Conservation (phyloP, 495 filamentous ascomycete genomes). For the Poronia punctata region DNA sequence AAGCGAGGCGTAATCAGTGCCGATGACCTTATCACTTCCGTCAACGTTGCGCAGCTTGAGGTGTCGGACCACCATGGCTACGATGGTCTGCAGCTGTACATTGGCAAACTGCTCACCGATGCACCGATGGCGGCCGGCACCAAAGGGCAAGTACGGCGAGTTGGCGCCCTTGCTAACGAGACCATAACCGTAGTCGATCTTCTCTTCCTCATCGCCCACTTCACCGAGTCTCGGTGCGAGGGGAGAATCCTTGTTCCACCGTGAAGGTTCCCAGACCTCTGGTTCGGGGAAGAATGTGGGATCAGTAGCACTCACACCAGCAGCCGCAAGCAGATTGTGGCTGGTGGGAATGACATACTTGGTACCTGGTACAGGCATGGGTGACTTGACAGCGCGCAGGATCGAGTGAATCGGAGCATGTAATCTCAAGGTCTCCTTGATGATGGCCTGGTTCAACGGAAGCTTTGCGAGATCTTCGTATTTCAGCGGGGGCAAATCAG, state of each 20-base stretch:
- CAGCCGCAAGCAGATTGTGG: conserved; percentile 74
- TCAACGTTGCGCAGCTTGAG: conserved; percentile 70
- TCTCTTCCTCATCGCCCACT: conserved; percentile 57
- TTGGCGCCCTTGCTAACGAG: conserved; percentile 77
- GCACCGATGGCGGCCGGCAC: conserved; percentile 86
- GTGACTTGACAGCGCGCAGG: conserved; percentile 75
- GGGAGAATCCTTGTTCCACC: conserved; percentile 60
- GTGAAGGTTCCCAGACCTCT: conserved; percentile 74
- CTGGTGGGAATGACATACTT: conserved; percentile 67
- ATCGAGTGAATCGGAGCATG: conserved; percentile 81
- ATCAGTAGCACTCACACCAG: conserved; percentile 66
- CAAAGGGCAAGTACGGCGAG: conserved; percentile 90
- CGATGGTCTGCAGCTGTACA: conserved; percentile 79
- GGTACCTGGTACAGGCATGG: conserved; percentile 71
- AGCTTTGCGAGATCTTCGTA: conserved; percentile 65
- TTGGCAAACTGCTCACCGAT: conserved; percentile 98
- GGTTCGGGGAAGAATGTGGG: conserved; percentile 75
- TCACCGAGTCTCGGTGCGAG: conserved; percentile 39
- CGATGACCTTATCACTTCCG: conserved; percentile 60
- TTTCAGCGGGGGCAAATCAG: conserved; percentile 53
- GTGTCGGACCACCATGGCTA: conserved; percentile 66
- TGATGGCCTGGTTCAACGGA: conserved; percentile 59
- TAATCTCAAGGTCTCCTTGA: conserved; percentile 76
- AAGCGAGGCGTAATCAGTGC: conserved; percentile 77
- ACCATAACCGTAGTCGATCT: conserved; percentile 91